Evolutionary conservation across 805 yeast genomes (phyloP).

Genomic region (Wickerhamomyces rabaulensis): DNA sequence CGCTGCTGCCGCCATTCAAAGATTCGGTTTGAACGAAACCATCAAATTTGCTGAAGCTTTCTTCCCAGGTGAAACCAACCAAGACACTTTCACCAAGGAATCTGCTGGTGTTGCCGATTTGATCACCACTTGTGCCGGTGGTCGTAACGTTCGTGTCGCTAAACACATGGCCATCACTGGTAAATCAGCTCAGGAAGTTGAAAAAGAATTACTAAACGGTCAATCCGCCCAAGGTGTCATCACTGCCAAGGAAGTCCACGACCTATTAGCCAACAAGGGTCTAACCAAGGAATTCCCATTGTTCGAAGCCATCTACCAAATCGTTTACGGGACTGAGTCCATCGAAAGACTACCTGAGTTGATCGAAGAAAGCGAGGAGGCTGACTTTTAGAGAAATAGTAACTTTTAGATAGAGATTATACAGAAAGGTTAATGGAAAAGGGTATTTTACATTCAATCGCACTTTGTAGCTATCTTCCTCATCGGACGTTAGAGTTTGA

Average conservation of each 20-base stretch:
- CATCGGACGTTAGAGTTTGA: too few species aligned
- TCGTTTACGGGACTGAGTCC: constrained; percentile 68
- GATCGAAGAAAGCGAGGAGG: constrained; percentile 40
- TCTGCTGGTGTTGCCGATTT: constrained; percentile 97
- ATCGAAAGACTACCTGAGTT: constrained; percentile 72
- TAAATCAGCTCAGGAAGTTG: constrained; percentile 74
- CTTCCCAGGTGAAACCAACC: constrained; percentile 46
- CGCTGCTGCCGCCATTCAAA: constrained; percentile 96
- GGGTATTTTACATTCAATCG: too few species aligned
- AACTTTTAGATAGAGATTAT: background rate
- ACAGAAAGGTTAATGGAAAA: background rate
- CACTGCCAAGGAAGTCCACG: constrained; percentile 89
- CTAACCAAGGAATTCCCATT: constrained; percentile 63
- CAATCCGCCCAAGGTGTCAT: constrained; percentile 95
- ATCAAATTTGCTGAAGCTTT: constrained; percentile 79
- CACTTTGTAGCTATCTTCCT: too few species aligned
- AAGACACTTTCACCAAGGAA: constrained; percentile 83
- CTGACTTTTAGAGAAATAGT: background rate
- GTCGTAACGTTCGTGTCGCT: constrained; percentile 93
- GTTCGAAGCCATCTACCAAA: constrained; percentile 65
- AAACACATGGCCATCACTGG: constrained; percentile 77
- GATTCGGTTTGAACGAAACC: constrained; percentile 90
- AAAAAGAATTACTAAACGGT: constrained; percentile 83
- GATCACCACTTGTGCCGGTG: constrained; percentile 96
- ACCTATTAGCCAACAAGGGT: constrained; percentile 32